phyloP scores from a whole-genome alignment of 768 basidiomycete species.

The Coprinopsis marcescibilis region DNA sequence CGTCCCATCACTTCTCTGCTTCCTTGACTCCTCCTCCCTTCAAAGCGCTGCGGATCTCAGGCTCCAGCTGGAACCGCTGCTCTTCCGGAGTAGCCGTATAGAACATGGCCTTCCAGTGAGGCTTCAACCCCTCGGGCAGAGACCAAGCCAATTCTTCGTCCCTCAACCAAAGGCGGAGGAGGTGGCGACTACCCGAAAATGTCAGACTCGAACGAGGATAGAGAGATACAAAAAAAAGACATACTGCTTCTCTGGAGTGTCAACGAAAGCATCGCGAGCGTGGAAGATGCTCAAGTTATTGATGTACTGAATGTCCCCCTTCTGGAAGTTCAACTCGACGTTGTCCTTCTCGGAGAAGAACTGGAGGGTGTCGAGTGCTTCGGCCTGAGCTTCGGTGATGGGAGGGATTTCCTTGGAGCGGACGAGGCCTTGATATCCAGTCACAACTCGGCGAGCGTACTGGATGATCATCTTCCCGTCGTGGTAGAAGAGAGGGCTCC shows the following conservation, averaged over 20 bases:
- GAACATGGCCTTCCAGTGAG: slow-evolving; percentile 11
- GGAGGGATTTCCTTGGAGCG: slow-evolving; percentile 36
- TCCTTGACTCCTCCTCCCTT: no score
- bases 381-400: slow-evolving; percentile 44
- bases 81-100: slow-evolving; percentile 1
- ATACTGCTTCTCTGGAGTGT: slow-evolving; percentile 33
- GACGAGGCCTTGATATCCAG: slow-evolving; percentile 31
- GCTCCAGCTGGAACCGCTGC: slow-evolving; percentile 1
- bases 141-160: slow-evolving; percentile 16
- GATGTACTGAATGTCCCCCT: slow-evolving; percentile 40
- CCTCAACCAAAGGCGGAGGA: slow-evolving; percentile 8
- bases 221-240: no score
- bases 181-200: slow-evolving; percentile 2
- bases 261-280: slow-evolving; percentile 38
- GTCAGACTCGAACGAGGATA: not conserved
- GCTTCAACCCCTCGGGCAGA: slow-evolving; percentile 10
- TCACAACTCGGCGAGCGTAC: slow-evolving; percentile 40
- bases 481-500: slow-evolving; percentile 35
- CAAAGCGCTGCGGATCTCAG: not conserved
- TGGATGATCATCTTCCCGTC: slow-evolving; percentile 38
- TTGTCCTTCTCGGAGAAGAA: slow-evolving; percentile 39
- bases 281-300: slow-evolving; percentile 43
- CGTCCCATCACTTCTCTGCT: no score
- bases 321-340: slow-evolving; percentile 39
- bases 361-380: slow-evolving; percentile 41